Base-by-base conservation (phyloP, 2,329 filamentous ascomycete species). In the Colletotrichum filicis region DNA sequence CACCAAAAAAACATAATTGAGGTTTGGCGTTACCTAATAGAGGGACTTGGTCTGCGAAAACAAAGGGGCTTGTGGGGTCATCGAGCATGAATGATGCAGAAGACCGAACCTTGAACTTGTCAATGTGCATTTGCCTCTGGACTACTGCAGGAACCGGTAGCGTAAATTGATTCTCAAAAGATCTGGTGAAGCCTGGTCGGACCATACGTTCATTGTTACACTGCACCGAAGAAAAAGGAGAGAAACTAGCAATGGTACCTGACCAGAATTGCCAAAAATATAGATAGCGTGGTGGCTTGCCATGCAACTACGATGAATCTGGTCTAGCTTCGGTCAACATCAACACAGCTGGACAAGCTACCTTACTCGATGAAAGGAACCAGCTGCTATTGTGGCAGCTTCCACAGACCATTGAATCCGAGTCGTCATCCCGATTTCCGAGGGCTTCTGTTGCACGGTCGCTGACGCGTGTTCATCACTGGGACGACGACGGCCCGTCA, bases 401-500 rank as follows among this genome's bases (percentile, higher is more conserved):
- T 49, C 7, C 19, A 49, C 42, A 49, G 42, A 49, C 42, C 19
- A 49, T 49, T 49, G 42, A 49, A 22, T 42, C 5, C 9, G 24
- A 52, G n/a, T 32, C 24, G 59, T 49, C 37, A 52, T 35, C 42
- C 42, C 19, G 12, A 14, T 32, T 24, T 26, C 42, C 26, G 26
- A 22, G 42, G 42, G 42, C 42, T 9, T 52, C 42, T 26, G 11
- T 28, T 5, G 12, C 42, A 42, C 22, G 42, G 19, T 22, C 52
- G 56, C 53, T 30, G 68, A 71, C 68, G 68, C 68, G 62, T 32
- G 62, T 46, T 32, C 68, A 56, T 67, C 55, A 49, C 62, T 59
- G 8, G n/a, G 42, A 55, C 63, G 62, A 70, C 66, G 19, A 32
- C 49, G 24, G 32, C n/a, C 64, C 24, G 30, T 49, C 11, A 22